Conservation (phyloP, 2,329 filamentous ascomycete species). For the Ceratocystis ficicola region DNA sequence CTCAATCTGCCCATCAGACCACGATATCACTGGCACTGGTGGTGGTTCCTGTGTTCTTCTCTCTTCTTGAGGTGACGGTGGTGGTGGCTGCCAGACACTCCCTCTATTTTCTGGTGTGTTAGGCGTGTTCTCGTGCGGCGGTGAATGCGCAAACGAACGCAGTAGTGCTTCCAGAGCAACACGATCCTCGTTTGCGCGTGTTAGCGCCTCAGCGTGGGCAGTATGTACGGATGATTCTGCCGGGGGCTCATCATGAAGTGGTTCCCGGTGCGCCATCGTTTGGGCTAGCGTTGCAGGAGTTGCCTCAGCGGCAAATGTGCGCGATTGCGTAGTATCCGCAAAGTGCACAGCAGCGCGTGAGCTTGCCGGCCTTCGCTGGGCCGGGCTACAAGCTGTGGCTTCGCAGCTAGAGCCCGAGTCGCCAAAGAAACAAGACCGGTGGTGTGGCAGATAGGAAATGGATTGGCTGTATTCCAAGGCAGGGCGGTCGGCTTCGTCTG, state of each 20-base stretch:
- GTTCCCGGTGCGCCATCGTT: not conserved
- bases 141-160: not conserved
- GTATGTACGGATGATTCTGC: not conserved
- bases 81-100: not conserved
- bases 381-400: not conserved
- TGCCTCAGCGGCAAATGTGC: not conserved
- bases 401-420: not conserved
- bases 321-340: not conserved
- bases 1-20: not conserved
- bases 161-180: not conserved
- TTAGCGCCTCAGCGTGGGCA: not conserved
- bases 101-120: not conserved
- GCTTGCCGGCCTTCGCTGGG: not conserved
- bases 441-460: not conserved
- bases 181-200: not conserved
- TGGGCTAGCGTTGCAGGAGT: not conserved
- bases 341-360: not conserved
- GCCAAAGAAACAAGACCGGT: not conserved
- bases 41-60: too few relatives aligned
- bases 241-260: not conserved
- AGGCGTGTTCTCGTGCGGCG: not conserved
- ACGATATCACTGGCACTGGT: not conserved
- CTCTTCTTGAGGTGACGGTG: not conserved
- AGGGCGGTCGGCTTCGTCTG: not conserved
- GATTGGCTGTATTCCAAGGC: not conserved